phyloP scores from a whole-genome alignment of 768 basidiomycete genomes.

The Tulasnella sp. region DNA sequence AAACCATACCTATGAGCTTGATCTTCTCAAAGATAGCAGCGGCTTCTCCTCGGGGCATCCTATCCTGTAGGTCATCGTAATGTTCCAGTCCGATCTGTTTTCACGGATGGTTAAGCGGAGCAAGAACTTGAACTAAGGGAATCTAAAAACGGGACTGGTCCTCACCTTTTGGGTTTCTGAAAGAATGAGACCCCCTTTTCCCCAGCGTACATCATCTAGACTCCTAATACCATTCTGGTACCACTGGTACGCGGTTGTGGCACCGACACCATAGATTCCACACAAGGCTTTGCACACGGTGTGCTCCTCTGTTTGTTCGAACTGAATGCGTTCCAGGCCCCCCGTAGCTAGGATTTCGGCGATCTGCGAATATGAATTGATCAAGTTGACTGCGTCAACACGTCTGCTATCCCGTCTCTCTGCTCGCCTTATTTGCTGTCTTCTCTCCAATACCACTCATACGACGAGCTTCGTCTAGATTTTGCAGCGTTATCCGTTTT shows the following conservation, averaged over 20 bases:
- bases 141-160: background rate
- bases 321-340: conserved; percentile 50
- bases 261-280: conserved; percentile 80
- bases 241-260: conserved; percentile 56
- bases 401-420: background rate
- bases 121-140: background rate
- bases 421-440: conserved; percentile 57
- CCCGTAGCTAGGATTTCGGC: conserved; percentile 74
- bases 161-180: conserved; percentile 39
- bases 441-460: conserved; percentile 60
- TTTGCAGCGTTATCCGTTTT: conserved; percentile 38
- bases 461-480: conserved; percentile 44
- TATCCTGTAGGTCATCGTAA: conserved; percentile 72
- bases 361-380: conserved; percentile 36
- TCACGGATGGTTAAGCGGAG: background rate
- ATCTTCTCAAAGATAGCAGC: conserved; percentile 60
- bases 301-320: conserved; percentile 57
- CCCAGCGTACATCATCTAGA: conserved; percentile 54
- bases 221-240: conserved; percentile 65
- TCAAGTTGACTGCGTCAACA: background rate
- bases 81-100: conserved; percentile 46
- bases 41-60: conserved; percentile 80
- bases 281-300: conserved; percentile 45
- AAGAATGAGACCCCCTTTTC: conserved; percentile 52
- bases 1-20: conserved; percentile 48